These are phyloP conservation scores for Aspergillus luchuensis DNA, from an alignment of 2,329 filamentous ascomycete species.

Conservation along the genomic window DNA sequence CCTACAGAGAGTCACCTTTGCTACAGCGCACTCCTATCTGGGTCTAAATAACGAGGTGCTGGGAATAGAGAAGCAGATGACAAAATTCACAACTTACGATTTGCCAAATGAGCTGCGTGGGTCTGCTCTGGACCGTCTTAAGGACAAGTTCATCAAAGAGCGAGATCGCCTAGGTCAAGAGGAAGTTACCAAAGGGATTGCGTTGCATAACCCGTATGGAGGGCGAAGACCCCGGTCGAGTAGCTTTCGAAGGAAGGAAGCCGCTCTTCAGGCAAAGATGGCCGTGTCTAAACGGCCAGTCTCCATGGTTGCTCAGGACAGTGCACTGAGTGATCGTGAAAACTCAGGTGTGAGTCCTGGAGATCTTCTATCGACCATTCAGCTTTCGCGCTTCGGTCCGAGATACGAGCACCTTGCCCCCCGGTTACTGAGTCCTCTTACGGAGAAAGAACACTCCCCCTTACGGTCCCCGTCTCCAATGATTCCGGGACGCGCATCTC, in stretches of 20 bases:
- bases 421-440: constrained; percentile 43
- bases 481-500: constrained; percentile 30
- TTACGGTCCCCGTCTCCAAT: constrained; percentile 38
- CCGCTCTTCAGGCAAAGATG: constrained; percentile 67
- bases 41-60: constrained; percentile 89
- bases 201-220: constrained; percentile 77
- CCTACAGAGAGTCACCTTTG: constrained; percentile 89
- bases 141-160: constrained; percentile 89
- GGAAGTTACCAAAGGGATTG: constrained; percentile 88
- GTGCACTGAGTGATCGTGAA: constrained; percentile 34
- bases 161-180: constrained; percentile 78
- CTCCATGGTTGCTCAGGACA: constrained; percentile 22
- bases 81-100: constrained; percentile 87
- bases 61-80: constrained; percentile 90
- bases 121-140: constrained; percentile 76
- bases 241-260: constrained; percentile 76
- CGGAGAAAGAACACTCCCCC: constrained; percentile 43
- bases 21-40: constrained; percentile 91
- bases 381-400: constrained; percentile 64
- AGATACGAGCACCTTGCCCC: constrained; percentile 47
- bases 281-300: constrained; percentile 44
- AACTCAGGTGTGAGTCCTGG: constrained; percentile 64
- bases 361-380: constrained; percentile 77
- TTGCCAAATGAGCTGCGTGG: constrained; percentile 88
- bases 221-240: constrained; percentile 71